Evolutionary conservation across 495 filamentous ascomycete genomes (phyloP), one percentile per base, ranked within the genome.

Genomic region (Mytilinidion resinicola): DNA sequence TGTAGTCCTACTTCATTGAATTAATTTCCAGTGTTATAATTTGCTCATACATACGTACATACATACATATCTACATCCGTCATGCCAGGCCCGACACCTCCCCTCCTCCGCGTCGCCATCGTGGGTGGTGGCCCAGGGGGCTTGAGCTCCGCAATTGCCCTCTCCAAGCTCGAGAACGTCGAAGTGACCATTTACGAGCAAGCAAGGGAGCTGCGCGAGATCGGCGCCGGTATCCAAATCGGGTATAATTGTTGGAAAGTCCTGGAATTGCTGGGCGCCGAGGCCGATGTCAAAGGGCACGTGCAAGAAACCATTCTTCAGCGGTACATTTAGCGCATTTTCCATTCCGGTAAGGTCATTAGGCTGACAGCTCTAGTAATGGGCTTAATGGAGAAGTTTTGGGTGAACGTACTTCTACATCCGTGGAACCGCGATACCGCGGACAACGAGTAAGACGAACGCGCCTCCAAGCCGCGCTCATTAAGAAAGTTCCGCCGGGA

Each of bases 101-200:
- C 25, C 25, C 25, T 30, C 25, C 25, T 30, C 25, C 25, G 25
- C 25, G 39, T 42, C 17, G 39, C 73, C 48, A 70, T 78, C 48
- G 71, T 80, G 48, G 75, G 76, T 20, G 74, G 73, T 9, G 77
- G 77, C 0, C 77, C 77, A 1, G 78, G 73, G 8, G 79, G 79
- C 0, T 67, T 82, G 0, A 70, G 70, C 25, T 70, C 77, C 0
- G 78, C 77, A 7, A 80, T 80, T 51, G 76, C 75, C 11, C 70
- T 82, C 19, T 74, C 74, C 1, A 61, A 73, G 39, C 53, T 79
- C 1, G 74, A 77, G 0, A 73, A 77, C 33, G 67, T 79, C 10
- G 59, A 73, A 9, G 67, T 77, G 3, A 73, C 60, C 5, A 65
- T 81, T 9, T 82, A 79, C 48, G 79, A 82, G 53, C 73, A 79